Percentiles rank a stretch among this genome's conserved stretches.
These are phyloP conservation scores for Starmerella kuoi DNA, from an alignment of 805 yeast species.

Conservation along the genomic window DNA sequence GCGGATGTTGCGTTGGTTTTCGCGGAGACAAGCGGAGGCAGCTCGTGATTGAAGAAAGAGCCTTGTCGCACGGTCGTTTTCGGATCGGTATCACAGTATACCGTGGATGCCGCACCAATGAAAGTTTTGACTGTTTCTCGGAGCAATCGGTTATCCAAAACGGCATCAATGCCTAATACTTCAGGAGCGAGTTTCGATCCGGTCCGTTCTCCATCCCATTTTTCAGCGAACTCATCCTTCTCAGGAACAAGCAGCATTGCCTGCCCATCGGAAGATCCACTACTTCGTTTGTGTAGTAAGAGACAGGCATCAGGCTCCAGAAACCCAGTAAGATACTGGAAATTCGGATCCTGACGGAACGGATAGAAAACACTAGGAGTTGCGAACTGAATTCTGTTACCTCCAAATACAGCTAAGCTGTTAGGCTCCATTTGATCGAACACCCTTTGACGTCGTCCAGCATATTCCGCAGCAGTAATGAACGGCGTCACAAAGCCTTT, in stretches of 20 bases:
- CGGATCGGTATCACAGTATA: conserved; percentile 22
- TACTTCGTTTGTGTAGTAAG: conserved; percentile 40
- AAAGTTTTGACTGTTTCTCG: conserved; percentile 13
- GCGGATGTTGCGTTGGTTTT: conserved; percentile 2
- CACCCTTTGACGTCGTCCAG: conserved; percentile 51
- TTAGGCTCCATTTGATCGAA: conserved; percentile 45
- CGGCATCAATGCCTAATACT: conserved; percentile 76
- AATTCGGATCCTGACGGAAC: conserved; percentile 84
- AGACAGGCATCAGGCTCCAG: conserved; percentile 70
- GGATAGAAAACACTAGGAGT: conserved; percentile 86
- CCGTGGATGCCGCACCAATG: conserved; percentile 14
- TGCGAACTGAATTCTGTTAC: conserved; percentile 60
- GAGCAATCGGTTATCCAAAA: conserved; percentile 30
- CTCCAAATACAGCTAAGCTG: conserved; percentile 63
- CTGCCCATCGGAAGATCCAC: conserved; percentile 11
- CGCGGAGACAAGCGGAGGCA: conserved; percentile 15
- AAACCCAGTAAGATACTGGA: conserved; percentile 84
- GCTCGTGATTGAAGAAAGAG: conserved; percentile 19
- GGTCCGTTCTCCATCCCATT: conserved; percentile 91
- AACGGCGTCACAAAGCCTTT: conserved; percentile 83
- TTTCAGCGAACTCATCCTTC: conserved; percentile 61
- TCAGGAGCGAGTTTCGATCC: conserved; percentile 75
- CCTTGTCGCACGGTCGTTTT: conserved; percentile 21
- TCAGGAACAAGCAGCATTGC: conserved; percentile 74
- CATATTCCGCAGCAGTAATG: conserved; percentile 73